Base-by-base conservation (phyloP, 2,329 filamentous ascomycete genomes). In the Emmonsiellopsis sp. region DNA sequence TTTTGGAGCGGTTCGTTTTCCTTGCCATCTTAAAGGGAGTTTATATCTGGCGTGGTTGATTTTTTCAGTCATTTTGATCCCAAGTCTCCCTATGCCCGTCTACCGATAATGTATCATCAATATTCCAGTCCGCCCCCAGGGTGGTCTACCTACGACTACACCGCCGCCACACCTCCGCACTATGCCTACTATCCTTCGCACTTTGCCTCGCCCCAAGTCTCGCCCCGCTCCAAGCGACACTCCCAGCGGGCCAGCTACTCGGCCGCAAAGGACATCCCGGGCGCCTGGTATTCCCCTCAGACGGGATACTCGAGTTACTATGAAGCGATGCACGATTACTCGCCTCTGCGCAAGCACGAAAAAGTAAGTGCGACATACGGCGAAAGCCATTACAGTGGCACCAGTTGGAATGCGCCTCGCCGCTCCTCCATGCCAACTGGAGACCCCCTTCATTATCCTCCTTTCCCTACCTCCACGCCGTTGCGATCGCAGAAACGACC, bases 281-380 rank as follows among this genome's bases (percentile, higher is more conserved):
- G 65, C 49, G 68, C 67, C 54, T 74, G 67, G 64, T 68, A 74
- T 57, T 72, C 66, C 52, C 27, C 48, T 11, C 67, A 61, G 52
- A 63, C 75, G 58, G 71, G 71, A 50, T 72, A 74, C 57, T 71
- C 71, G 56, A 69, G 68, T 52, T 69, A 73, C 50, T 74, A 77
- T 61, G 72, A 77, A 47, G 56, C 67, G 50, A 68, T 68, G 61
- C 70, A 71, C 63, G 68, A 76, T 68, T 69, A 78, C 73, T 68
- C 76, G 57, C 71, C 73, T 71, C 74, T 78, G 71, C 71, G 68
- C 65, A 74, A 73, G 67, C 76, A 79, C 69, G 80, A 84, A 71
- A 78, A 80, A 83, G 82, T 84, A 83, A 84, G 82, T 84, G 77
- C 75, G 76, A 77, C 73, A 71, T 69, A 66, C 65, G 69, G 69